A percentile compares a stretch with the other conserved stretches of the same genome.
Conservation (phyloP, 2,329 filamentous ascomycete genomes). For the Xylaria digitata region DNA sequence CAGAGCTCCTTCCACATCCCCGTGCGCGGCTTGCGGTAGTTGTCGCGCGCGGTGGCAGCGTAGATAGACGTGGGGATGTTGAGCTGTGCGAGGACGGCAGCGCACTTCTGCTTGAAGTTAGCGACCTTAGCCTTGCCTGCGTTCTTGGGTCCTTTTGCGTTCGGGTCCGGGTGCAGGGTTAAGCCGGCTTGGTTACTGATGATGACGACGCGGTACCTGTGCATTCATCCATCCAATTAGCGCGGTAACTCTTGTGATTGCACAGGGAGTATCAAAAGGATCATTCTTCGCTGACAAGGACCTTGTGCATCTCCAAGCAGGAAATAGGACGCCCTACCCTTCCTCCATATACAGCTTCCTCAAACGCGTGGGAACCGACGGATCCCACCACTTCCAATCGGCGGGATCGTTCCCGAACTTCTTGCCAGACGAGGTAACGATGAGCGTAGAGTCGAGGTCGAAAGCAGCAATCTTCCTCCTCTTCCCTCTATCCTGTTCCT, state of each 20-base stretch:
- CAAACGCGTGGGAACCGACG: slow-evolving; percentile 73
- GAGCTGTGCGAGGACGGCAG: slow-evolving; percentile 74
- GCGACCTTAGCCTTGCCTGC: slow-evolving; percentile 69
- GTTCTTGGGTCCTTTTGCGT: slow-evolving; percentile 70
- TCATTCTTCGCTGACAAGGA: not conserved
- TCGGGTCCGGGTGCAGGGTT: slow-evolving; percentile 78
- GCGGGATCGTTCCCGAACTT: slow-evolving; percentile 75
- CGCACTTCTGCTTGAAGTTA: slow-evolving; percentile 86
- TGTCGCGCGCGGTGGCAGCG: slow-evolving; percentile 84
- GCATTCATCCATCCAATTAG: slow-evolving; percentile 11
- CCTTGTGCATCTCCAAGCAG: not conserved
- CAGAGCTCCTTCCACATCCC: slow-evolving; percentile 84
- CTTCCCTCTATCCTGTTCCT: slow-evolving; percentile 48
- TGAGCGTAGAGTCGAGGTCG: slow-evolving; percentile 87
- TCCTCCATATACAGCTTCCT: slow-evolving; percentile 73
- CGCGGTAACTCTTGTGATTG: not conserved
- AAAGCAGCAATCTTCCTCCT: slow-evolving; percentile 76
- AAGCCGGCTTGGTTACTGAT: slow-evolving; percentile 92
- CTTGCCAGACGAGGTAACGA: slow-evolving; percentile 82
- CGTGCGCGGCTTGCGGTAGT: slow-evolving; percentile 84
- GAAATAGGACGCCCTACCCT: slow-evolving; percentile 60
- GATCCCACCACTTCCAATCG: slow-evolving; percentile 97
- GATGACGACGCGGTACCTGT: slow-evolving; percentile 78
- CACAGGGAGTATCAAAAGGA: not conserved
- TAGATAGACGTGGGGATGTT: slow-evolving; percentile 84